Percentiles rank a stretch among this genome's conserved stretches.
These are phyloP conservation scores for Gypsophila paniculata DNA, from an alignment of 179 eudicot species.

Conservation along the genomic window DNA sequence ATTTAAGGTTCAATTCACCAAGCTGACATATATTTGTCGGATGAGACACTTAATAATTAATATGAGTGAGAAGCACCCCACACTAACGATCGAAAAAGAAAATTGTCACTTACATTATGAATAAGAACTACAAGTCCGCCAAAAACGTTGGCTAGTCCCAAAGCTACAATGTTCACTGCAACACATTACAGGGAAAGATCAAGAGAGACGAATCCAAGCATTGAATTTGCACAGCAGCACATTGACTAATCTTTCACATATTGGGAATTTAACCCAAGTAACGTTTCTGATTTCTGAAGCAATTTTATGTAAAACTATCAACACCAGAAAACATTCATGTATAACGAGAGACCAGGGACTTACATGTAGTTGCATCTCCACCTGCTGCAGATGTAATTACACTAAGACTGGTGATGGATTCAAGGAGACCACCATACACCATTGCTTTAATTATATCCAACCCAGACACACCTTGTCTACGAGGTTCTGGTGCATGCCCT, in stretches of 20 bases:
- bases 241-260: background rate
- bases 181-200: slow-evolving; percentile 12
- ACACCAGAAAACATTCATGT: background rate
- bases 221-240: background rate
- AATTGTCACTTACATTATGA: slow-evolving; percentile 62
- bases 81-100: background rate
- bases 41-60: background rate
- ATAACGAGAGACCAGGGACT: slow-evolving; percentile 24
- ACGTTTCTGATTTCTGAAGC: background rate
- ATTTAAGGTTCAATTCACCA: background rate
- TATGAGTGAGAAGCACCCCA: background rate
- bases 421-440: slow-evolving; percentile 78
- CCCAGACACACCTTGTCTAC: slow-evolving; percentile 21
- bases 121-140: slow-evolving; percentile 71
- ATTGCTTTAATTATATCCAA: slow-evolving; percentile 66
- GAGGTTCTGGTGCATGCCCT: background rate
- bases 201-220: slow-evolving; percentile 4
- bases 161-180: slow-evolving; percentile 73
- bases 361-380: slow-evolving; percentile 75
- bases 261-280: background rate
- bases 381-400: slow-evolving; percentile 81
- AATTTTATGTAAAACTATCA: background rate
- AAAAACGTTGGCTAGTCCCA: slow-evolving; percentile 74
- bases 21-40: background rate
- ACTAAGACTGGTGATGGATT: slow-evolving; percentile 67